phyloP scores from a whole-genome alignment of 169 alveolate genomes.

The Plasmodium sp. region DNA sequence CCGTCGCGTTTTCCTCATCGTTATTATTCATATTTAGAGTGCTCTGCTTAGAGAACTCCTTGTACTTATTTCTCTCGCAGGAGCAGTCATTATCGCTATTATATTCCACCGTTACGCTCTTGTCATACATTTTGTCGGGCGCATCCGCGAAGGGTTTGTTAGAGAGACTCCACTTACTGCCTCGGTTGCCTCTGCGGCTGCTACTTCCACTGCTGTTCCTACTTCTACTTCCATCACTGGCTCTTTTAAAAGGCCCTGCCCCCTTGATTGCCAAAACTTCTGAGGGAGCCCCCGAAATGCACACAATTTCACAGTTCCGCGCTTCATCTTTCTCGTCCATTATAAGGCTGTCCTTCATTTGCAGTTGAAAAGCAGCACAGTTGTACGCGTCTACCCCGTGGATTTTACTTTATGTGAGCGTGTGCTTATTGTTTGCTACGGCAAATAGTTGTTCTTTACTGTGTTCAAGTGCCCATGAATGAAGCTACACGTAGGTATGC shows the following conservation, averaged over 20 bases:
- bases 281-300: neutral
- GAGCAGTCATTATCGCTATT: slow-evolving; percentile 44
- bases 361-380: neutral
- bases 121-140: slow-evolving; percentile 10
- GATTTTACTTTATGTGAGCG: neutral
- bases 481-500: neutral
- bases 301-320: neutral
- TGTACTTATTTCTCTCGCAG: slow-evolving; percentile 17
- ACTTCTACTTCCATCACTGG: neutral
- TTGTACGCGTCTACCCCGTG: neutral
- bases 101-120: slow-evolving; percentile 50
- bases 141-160: neutral
- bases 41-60: slow-evolving; percentile 45
- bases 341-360: slow-evolving; percentile 2
- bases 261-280: neutral
- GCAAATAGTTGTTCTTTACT: slow-evolving; percentile 30
- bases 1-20: slow-evolving; percentile 17
- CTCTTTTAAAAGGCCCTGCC: neutral
- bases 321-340: slow-evolving; percentile 12
- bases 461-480: neutral
- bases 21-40: slow-evolving; percentile 46
- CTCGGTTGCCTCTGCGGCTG: neutral
- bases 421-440: neutral
- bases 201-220: neutral
- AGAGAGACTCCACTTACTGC: neutral